Evolutionary conservation across 768 basidiomycete species (phyloP), one percentile per base, ranked within the genome.

Genomic region (Lactarius vividus): DNA sequence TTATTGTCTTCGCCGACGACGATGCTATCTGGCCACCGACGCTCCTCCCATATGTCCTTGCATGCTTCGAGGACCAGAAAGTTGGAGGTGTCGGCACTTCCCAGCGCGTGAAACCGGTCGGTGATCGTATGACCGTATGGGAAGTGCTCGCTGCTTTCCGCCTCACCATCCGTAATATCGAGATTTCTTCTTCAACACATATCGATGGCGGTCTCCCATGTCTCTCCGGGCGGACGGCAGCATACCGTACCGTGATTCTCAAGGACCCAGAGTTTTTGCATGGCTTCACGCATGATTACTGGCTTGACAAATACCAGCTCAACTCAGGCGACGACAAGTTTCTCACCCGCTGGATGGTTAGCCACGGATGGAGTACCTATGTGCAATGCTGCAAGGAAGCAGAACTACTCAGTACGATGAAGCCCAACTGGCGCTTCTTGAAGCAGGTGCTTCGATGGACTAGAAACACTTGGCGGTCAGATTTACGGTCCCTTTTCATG

Each of bases 21-120:
- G 94, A 97, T 75, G 94, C 94, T 49, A 94, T 97, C 73, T 97
- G 94, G 94, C 94, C 94, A 1, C 87, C 92, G 0, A 94, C 91
- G 4, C 84, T 97, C 65, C 79, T 96, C n/a, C 91, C 92, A 0
- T 91, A 88, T 75, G 85, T 91, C 63, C 85, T 96, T 53, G 93
- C 94, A 13, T 94, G 92, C 74, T 96, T 96, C 72, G 94, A 96
- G 77, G 95, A 96, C 77, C 93, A 96, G 78, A 88, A 91, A 74
- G 83, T 96, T 46, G 94, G 95, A 49, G 94, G 93, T 39, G 94
- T 96, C 5, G 94, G 95, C 37, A 96, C 94, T 4, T 88, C 87
- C 53, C 94, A 96, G 77, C 86, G 92, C 52, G 94, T 96, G 7
- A 89, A 94, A 75, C 84, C 92, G 4, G 83, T 86, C 26, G 93